phyloP scores from a whole-genome alignment of 2,329 filamentous ascomycete species.

The Zymoseptoria passerinii region DNA sequence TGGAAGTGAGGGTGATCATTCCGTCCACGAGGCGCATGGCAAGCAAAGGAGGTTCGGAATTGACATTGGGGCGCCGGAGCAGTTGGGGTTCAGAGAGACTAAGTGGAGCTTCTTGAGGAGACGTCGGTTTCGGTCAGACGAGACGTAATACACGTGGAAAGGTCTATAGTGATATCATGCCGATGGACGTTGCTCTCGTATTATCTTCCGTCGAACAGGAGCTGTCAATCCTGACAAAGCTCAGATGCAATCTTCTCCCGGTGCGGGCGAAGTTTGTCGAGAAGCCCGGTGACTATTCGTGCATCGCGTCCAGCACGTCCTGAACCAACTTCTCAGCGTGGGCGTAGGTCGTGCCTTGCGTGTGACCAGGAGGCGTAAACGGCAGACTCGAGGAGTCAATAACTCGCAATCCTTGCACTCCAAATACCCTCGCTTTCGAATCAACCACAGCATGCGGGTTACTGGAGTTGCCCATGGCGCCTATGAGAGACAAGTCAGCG shows the following conservation, averaged over 20 bases:
- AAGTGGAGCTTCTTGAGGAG: neutral
- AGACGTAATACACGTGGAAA: too few relatives aligned
- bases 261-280: too few relatives aligned
- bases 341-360: constrained; percentile 17
- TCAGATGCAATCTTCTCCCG: too few relatives aligned
- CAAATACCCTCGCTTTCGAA: constrained; percentile 30
- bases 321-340: constrained; percentile 17
- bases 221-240: too few relatives aligned
- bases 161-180: too few relatives aligned
- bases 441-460: constrained; percentile 33
- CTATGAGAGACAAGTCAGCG: neutral
- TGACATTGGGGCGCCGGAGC: constrained; percentile 2
- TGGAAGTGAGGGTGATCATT: neutral
- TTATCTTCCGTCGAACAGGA: too few relatives aligned
- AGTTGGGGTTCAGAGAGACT: constrained; percentile 1
- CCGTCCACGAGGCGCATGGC: neutral
- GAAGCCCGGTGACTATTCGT: neutral
- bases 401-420: constrained; percentile 32
- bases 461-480: constrained; percentile 22
- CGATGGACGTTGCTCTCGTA: too few relatives aligned
- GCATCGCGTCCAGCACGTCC: constrained; percentile 7
- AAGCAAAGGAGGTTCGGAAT: constrained; percentile 3
- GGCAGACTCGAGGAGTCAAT: constrained; percentile 31
- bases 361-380: constrained; percentile 31
- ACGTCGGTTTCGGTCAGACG: neutral